Conservation (phyloP, 179 eudicot genomes). For the Beta lomatogona region DNA sequence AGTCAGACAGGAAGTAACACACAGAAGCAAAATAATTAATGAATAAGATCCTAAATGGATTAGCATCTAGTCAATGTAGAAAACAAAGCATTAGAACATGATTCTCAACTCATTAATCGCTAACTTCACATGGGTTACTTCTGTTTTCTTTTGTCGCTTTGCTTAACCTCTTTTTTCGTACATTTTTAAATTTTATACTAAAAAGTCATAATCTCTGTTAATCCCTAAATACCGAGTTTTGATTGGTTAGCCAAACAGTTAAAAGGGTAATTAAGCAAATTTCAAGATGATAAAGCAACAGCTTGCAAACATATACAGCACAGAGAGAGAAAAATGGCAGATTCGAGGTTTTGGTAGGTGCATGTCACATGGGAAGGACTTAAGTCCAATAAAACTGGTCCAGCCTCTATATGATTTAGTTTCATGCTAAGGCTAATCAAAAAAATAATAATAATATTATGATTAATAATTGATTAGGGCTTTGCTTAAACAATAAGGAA, state of each 20-base stretch:
- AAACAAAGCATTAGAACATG: constrained; percentile 34
- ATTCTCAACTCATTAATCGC: constrained; percentile 33
- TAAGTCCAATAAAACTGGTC: constrained; percentile 35
- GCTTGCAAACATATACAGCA: constrained; percentile 5
- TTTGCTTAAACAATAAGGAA: constrained; percentile 15
- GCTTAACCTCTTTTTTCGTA: neutral
- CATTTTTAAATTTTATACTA: neutral
- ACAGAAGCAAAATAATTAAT: constrained; percentile 12
- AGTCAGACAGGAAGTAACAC: constrained; percentile 10
- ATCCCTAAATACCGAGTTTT: constrained; percentile 17
- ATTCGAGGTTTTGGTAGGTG: constrained; percentile 34
- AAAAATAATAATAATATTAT: too few species aligned
- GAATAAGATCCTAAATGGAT: constrained; percentile 19
- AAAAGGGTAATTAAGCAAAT: constrained; percentile 23
- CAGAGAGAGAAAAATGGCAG: constrained; percentile 17
- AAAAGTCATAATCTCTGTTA: constrained; percentile 2
- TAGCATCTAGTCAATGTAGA: constrained; percentile 34
- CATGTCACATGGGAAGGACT: constrained; percentile 35
- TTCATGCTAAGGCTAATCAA: constrained; percentile 4
- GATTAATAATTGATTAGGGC: neutral
- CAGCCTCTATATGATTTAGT: constrained; percentile 38
- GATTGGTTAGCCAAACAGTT: constrained; percentile 26
- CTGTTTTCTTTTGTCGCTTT: constrained; percentile 30
- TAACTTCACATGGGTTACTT: constrained; percentile 38
- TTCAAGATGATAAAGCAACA: constrained; percentile 21